These are phyloP conservation scores for Rehmannia glutinosa DNA, from an alignment of 257 asterid species.

Conservation along the genomic window DNA sequence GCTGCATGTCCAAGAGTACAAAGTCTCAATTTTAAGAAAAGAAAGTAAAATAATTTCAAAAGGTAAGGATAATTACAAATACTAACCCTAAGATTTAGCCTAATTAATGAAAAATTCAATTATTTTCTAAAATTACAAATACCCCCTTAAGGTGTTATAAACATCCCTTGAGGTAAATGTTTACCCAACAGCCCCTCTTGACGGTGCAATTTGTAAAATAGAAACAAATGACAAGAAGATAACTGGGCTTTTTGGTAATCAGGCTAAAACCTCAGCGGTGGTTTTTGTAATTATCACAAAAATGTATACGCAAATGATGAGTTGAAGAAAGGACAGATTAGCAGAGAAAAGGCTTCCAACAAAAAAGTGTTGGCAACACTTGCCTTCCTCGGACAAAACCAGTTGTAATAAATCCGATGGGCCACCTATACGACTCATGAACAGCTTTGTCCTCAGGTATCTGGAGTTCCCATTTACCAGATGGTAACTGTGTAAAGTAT, in stretches of 20 bases:
- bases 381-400: conserved; percentile 92
- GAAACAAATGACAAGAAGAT: too few species aligned
- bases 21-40: background rate
- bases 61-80: background rate
- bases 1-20: conserved; percentile 39
- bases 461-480: conserved; percentile 66
- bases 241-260: too few species aligned
- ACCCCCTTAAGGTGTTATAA: too few species aligned
- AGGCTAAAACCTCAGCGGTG: background rate
- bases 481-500: conserved; percentile 43
- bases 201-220: too few species aligned
- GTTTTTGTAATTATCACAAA: too few species aligned
- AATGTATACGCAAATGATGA: background rate
- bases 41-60: background rate
- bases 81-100: too few species aligned
- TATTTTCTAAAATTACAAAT: background rate
- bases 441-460: conserved; percentile 45
- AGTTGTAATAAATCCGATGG: conserved; percentile 77
- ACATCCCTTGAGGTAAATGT: too few species aligned
- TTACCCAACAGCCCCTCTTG: too few species aligned
- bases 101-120: too few species aligned
- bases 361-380: conserved; percentile 8
- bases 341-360: background rate
- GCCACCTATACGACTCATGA: conserved; percentile 60
- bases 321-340: background rate